Conservation (phyloP, 179 eudicot species). For the Drosera spatulata region DNA sequence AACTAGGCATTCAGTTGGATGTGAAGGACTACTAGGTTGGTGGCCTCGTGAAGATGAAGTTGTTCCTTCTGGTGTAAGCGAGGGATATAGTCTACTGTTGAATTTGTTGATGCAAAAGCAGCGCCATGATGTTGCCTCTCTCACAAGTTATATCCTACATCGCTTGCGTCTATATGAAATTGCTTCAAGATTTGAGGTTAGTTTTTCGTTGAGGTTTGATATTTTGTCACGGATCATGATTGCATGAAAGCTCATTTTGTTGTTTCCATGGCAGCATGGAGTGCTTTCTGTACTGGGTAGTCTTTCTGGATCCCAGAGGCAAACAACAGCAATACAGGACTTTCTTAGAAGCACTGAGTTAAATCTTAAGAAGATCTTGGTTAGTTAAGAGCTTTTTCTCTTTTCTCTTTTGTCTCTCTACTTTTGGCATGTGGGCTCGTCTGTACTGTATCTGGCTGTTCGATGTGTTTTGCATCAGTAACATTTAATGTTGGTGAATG, state of each 20-base stretch:
- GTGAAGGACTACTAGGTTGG: constrained; percentile 82
- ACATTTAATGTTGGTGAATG: too few species aligned
- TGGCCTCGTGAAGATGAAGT: constrained; percentile 22
- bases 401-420: neutral
- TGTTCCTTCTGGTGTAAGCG: constrained; percentile 69
- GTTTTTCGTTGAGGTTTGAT: constrained; percentile 8
- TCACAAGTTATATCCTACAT: constrained; percentile 80
- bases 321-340: constrained; percentile 27
- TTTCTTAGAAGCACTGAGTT: constrained; percentile 47
- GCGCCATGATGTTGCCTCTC: constrained; percentile 83
- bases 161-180: constrained; percentile 89
- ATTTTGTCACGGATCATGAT: neutral
- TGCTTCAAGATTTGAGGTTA: constrained; percentile 90
- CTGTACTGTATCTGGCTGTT: neutral
- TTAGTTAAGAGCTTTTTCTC: constrained; percentile 22
- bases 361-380: constrained; percentile 81
- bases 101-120: constrained; percentile 73
- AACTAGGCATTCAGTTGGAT: constrained; percentile 73
- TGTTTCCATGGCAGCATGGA: constrained; percentile 45
- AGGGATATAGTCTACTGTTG: constrained; percentile 76
- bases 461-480: too few species aligned
- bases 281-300: constrained; percentile 59
- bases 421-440: neutral
- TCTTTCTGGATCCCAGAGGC: constrained; percentile 26
- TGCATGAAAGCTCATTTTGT: constrained; percentile 4